Evolutionary conservation across 352 stramenopile genomes (phyloP).

Genomic region (Phytophthora parvispora): DNA sequence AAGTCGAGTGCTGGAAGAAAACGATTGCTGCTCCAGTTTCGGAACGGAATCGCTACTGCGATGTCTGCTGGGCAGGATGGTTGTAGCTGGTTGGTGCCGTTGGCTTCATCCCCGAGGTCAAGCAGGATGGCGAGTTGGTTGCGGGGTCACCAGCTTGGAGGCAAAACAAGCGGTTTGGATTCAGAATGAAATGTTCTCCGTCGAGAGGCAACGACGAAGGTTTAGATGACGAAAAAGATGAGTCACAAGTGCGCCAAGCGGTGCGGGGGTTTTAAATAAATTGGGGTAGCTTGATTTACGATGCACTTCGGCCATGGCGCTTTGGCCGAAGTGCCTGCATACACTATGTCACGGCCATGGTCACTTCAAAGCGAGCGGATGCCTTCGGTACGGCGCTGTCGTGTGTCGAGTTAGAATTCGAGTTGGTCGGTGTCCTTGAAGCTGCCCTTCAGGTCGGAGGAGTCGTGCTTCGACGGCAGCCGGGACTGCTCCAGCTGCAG

Average conservation of each 20-base stretch:
- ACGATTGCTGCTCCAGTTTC: not conserved
- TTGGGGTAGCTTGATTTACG: not conserved
- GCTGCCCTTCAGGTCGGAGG: constrained; percentile 36
- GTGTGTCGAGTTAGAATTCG: constrained; percentile 27
- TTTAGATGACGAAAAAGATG: constrained; percentile 17
- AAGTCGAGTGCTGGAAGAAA: no score
- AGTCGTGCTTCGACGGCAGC: constrained; percentile 19
- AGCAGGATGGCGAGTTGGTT: not conserved
- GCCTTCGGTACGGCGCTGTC: not conserved
- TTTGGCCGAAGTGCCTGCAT: no score
- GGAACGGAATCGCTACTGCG: not conserved
- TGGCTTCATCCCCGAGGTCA: not conserved
- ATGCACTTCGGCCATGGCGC: not conserved
- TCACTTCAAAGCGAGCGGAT: not conserved
- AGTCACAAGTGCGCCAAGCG: not conserved
- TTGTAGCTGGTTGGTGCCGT: not conserved
- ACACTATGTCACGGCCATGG: no score
- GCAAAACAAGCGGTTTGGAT: no score
- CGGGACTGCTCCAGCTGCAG: constrained; percentile 72
- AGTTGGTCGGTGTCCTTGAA: constrained; percentile 41
- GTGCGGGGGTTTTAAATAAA: not conserved
- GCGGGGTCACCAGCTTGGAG: not conserved
- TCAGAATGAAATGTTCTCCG: no score
- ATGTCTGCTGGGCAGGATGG: not conserved
- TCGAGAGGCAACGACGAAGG: no score